phyloP scores from a whole-genome alignment of 352 stramenopile genomes.

The Stramenopiles sp. region DNA sequence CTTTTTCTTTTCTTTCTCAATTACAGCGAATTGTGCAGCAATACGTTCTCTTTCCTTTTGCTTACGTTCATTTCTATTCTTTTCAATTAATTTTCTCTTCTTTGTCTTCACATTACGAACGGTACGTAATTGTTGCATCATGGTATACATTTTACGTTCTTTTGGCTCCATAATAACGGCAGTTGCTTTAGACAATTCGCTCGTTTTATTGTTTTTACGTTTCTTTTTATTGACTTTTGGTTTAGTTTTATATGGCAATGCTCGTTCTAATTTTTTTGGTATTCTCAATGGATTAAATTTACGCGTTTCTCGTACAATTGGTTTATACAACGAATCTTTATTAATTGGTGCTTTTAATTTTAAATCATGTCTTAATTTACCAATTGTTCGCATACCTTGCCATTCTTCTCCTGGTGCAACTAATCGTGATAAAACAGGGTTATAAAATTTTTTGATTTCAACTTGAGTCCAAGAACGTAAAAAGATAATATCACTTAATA shows the following conservation, averaged over 20 bases:
- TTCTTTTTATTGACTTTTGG: slow-evolving; percentile 78
- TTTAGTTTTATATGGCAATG: slow-evolving; percentile 90
- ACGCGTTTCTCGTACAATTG: slow-evolving; percentile 71
- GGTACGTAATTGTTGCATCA: slow-evolving; percentile 88
- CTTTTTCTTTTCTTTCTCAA: slow-evolving; percentile 47
- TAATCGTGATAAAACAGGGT: slow-evolving; percentile 72
- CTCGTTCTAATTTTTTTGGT: slow-evolving; percentile 82
- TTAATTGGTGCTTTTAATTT: slow-evolving; percentile 84
- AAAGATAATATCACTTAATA: slow-evolving; percentile 97
- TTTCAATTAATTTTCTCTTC: slow-evolving; percentile 75
- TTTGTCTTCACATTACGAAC: slow-evolving; percentile 85
- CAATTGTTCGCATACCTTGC: slow-evolving; percentile 45
- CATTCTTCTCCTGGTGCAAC: slow-evolving; percentile 16
- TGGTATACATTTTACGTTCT: slow-evolving; percentile 86
- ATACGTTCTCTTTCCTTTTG: slow-evolving; percentile 46
- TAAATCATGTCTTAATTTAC: slow-evolving; percentile 76
- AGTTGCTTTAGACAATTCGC: slow-evolving; percentile 14
- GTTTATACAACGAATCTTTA: slow-evolving; percentile 93
- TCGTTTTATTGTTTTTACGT: slow-evolving; percentile 11
- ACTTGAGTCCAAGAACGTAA: slow-evolving; percentile 90
- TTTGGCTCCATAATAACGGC: slow-evolving; percentile 80
- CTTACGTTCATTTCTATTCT: slow-evolving; percentile 48
- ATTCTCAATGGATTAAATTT: slow-evolving; percentile 80
- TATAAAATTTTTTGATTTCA: slow-evolving; percentile 93
- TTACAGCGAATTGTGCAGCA: slow-evolving; percentile 26